Evolutionary conservation across 2,329 filamentous ascomycete genomes (phyloP), one percentile per base, ranked within the genome.

Genomic region (Volutella citrinella): DNA sequence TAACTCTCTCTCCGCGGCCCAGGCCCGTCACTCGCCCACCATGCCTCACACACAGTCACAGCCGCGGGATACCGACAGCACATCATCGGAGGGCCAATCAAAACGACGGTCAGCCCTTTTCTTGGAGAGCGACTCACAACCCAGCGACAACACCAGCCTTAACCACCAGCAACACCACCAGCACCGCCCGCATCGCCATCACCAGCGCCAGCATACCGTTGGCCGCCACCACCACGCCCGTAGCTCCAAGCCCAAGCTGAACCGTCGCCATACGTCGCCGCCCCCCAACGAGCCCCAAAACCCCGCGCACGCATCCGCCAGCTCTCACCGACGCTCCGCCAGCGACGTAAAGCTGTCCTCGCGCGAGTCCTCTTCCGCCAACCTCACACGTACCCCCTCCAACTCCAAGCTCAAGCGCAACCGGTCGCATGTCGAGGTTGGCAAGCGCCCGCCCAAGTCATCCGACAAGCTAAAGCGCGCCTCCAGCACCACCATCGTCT

Each of bases 321-420:
- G 48, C 42, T 53, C 55, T 12, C 71, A 76, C 36, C 72, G 69
- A 33, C 69, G 73, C 49, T 59, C 68, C 26, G 65, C 64, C 32
- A 75, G 71, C 44, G 74, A 79, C 37, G 59, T 65, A 40, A 74
- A 66, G 49, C 63, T 77, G 19, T 61, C 51, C 12, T 54, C 68
- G 34, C 62, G 62, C 46, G 65, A 72, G 32, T 55, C 60, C 15
- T 66, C 70, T 5, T 51, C 64, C 5, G 53, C 62, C 32, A 68
- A 66, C 38, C 60, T 76, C 22, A 70, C 68, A 51, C 77, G 76
- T 56, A 78, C 75, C 56, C 46, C 62, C 10, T 79, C 77, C 5
- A 67, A 76, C 33, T 62, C 69, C 12, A 76, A 59, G 49, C 60
- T 80, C 34, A 79, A 78, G 62, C 75, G 76, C 55, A 80, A 80